Evolutionary conservation across 2,329 filamentous ascomycete species (phyloP).

Genomic region (Xylaria sp.): DNA sequence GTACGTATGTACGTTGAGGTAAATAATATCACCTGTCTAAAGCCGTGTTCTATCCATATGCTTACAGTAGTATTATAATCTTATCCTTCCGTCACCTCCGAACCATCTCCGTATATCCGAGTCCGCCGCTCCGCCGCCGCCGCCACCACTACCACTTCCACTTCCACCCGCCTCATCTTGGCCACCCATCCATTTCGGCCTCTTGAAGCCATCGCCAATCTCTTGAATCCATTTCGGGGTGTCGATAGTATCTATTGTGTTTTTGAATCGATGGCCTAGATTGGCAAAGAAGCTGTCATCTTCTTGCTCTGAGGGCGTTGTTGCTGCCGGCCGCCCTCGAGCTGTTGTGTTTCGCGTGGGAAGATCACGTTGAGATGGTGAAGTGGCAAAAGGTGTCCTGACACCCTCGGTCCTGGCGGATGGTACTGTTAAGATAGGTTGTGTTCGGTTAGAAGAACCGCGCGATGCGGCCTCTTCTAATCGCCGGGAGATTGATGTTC

Average conservation of each 20-base stretch:
- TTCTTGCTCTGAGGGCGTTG: conserved; percentile 68
- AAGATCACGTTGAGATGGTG: conserved; percentile 50
- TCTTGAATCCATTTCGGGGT: conserved; percentile 85
- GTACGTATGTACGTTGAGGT: conserved; percentile 21
- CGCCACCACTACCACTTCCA: conserved; percentile 40
- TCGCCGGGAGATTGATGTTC: conserved; percentile 65
- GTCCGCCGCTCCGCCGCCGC: conserved; percentile 43
- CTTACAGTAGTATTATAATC: conserved; percentile 39
- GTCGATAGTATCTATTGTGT: conserved; percentile 87
- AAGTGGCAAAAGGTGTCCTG: conserved; percentile 58
- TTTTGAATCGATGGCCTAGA: conserved; percentile 85
- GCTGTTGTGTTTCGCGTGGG: conserved; percentile 47
- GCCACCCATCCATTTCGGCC: conserved; percentile 81
- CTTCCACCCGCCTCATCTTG: conserved; percentile 56
- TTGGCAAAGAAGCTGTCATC: conserved; percentile 86
- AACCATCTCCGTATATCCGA: conserved; percentile 69
- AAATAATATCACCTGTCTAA: conserved; percentile 12
- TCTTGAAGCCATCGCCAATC: conserved; percentile 73
- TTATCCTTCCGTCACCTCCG: conserved; percentile 57
- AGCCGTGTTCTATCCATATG: conserved; percentile 20
- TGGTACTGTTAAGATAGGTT: conserved; percentile 62
- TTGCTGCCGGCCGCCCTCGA: conserved; percentile 48
- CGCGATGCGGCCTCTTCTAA: conserved; percentile 56
- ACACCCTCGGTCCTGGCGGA: conserved; percentile 51
- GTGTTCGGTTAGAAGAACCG: conserved; percentile 50